Evolutionary conservation across 108 stramenopile species (phyloP).

Genomic region (Nannochloropsis oceanica): DNA sequence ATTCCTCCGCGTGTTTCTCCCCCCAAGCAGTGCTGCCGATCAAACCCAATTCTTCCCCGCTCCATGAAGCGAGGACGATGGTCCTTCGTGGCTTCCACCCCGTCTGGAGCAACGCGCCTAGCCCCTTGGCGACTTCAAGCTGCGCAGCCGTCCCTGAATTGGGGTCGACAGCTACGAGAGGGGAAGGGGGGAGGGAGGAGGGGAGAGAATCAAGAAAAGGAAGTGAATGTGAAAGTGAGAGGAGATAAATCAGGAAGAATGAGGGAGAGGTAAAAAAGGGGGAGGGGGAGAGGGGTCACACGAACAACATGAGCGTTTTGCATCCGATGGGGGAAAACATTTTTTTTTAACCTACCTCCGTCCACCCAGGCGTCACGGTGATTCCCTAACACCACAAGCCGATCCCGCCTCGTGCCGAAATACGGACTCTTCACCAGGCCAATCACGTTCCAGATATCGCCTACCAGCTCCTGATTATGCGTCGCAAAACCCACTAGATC

Average conservation of each 20-base stretch:
- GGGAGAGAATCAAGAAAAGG: background rate
- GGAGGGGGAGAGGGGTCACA: background rate
- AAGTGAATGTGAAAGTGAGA: background rate
- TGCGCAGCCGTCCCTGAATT: constrained; percentile 48
- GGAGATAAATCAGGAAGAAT: background rate
- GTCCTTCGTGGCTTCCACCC: constrained; percentile 46
- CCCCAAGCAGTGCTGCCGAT: constrained; percentile 56
- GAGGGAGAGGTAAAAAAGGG: background rate
- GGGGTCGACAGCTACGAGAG: constrained; percentile 28
- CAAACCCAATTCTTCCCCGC: constrained; percentile 52
- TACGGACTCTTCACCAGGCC: constrained; percentile 1
- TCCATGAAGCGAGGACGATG: constrained; percentile 49
- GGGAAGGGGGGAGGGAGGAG: background rate
- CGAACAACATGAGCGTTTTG: background rate
- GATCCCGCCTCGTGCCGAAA: constrained; percentile 15
- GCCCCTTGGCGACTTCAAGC: constrained; percentile 45
- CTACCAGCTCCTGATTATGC: constrained; percentile 29
- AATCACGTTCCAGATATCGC: constrained; percentile 47
- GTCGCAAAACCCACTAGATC: constrained; percentile 10
- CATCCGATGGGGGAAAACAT: background rate
- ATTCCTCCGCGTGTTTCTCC: constrained; percentile 31
- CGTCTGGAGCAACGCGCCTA: constrained; percentile 30
- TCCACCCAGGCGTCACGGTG: constrained; percentile 60
- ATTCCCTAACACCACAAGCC: constrained; percentile 48
- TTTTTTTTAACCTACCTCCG: constrained; percentile 15